These are phyloP conservation scores for Colletotrichum destructivum DNA, from an alignment of 2,329 filamentous ascomycete genomes.

Conservation along the genomic window DNA sequence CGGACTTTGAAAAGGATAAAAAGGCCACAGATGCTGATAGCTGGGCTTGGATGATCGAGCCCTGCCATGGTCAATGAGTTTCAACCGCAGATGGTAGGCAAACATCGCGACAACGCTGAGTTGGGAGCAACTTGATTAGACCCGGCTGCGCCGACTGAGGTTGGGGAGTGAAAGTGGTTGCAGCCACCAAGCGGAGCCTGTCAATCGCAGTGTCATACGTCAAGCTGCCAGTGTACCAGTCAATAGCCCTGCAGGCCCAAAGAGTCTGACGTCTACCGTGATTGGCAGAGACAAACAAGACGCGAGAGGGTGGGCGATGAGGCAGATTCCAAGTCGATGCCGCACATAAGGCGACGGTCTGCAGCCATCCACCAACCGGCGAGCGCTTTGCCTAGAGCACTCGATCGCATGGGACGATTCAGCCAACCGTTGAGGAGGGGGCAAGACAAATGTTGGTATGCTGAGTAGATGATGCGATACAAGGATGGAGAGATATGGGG, in stretches of 20 bases:
- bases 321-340: slow-evolving; percentile 12
- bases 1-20: background rate
- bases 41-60: too few relatives aligned
- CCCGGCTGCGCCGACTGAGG: background rate
- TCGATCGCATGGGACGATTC: slow-evolving; percentile 24
- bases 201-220: slow-evolving; percentile 29
- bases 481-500: slow-evolving; percentile 24
- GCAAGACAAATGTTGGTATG: background rate
- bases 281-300: slow-evolving; percentile 19
- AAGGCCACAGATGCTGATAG: too few relatives aligned
- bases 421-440: slow-evolving; percentile 4
- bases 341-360: slow-evolving; percentile 18
- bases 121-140: background rate
- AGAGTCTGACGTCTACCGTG: slow-evolving; percentile 1
- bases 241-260: slow-evolving; percentile 9
- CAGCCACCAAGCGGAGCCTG: slow-evolving; percentile 23
- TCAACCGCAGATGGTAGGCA: background rate
- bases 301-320: slow-evolving; percentile 11
- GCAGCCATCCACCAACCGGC: slow-evolving; percentile 21
- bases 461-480: slow-evolving; percentile 34
- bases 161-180: slow-evolving; percentile 29
- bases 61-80: too few relatives aligned
- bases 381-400: slow-evolving; percentile 1
- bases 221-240: slow-evolving; percentile 28
- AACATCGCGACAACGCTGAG: background rate